These are phyloP conservation scores for Novymonas esmeraldas DNA, from an alignment of 208 protist genomes.

Conservation along the genomic window DNA sequence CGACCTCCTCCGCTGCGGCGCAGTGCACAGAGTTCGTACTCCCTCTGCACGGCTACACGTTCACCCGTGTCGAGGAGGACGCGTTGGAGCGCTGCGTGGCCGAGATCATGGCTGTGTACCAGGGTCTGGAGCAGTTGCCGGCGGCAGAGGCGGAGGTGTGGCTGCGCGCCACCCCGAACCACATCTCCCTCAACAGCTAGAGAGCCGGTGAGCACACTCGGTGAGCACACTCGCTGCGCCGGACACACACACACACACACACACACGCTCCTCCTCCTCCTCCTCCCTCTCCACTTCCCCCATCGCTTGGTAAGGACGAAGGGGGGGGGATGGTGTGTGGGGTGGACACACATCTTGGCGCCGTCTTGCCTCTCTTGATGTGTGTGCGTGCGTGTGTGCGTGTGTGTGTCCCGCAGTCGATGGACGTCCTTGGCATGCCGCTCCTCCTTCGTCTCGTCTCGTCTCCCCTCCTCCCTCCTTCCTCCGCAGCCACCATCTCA, in stretches of 20 bases:
- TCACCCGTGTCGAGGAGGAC: slow-evolving; percentile 44
- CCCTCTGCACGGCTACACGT: slow-evolving; percentile 49
- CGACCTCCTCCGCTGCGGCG: background rate
- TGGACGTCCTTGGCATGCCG: no score
- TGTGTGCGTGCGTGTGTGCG: background rate
- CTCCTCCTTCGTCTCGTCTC: no score
- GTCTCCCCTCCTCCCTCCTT: no score
- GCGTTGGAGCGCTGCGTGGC: slow-evolving; percentile 49
- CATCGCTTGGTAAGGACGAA: background rate
- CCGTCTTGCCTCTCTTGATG: background rate
- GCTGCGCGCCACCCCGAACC: background rate
- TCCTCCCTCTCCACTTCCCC: background rate
- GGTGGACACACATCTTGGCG: background rate
- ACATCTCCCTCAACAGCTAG: background rate
- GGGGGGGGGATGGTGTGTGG: background rate
- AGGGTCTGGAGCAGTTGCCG: slow-evolving; percentile 32
- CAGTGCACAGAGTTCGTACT: slow-evolving; percentile 30
- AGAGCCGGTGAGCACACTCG: background rate
- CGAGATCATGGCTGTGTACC: slow-evolving; percentile 46
- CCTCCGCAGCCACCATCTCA: no score
- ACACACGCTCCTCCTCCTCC: background rate
- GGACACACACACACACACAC: background rate
- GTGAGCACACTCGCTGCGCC: background rate
- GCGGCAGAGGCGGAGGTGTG: slow-evolving; percentile 28
- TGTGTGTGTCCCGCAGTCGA: background rate